phyloP scores from a whole-genome alignment of 768 basidiomycete genomes.

The Mycena vitilis region DNA sequence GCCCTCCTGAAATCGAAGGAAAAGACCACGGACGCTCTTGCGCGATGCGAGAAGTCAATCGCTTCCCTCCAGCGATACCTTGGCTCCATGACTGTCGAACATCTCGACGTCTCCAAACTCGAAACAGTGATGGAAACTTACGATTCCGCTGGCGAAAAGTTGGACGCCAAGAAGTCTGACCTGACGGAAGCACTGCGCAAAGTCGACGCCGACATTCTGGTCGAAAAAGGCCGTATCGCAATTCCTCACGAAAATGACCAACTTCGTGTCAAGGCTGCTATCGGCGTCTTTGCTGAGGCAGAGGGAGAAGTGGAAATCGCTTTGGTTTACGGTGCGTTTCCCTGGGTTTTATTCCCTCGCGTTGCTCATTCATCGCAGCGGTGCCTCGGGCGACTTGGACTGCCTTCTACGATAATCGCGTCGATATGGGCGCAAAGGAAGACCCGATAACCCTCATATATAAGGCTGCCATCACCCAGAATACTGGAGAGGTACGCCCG shows the following conservation, averaged over 20 bases:
- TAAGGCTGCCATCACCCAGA: slow-evolving; percentile 54
- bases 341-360: too few relatives aligned
- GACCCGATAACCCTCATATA: slow-evolving; percentile 53
- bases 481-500: slow-evolving; percentile 53
- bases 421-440: slow-evolving; percentile 40
- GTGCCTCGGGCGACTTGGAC: slow-evolving; percentile 52
- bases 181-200: slow-evolving; percentile 43
- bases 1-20: slow-evolving; percentile 44
- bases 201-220: slow-evolving; percentile 40
- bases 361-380: slow-evolving; percentile 40
- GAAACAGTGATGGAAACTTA: slow-evolving; percentile 47
- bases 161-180: slow-evolving; percentile 48
- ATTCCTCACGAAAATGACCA: slow-evolving; percentile 38
- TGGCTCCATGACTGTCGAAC: slow-evolving; percentile 47
- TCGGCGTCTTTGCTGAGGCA: slow-evolving; percentile 51
- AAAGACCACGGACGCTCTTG: slow-evolving; percentile 39
- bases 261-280: slow-evolving; percentile 44
- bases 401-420: slow-evolving; percentile 39
- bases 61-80: slow-evolving; percentile 50
- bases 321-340: slow-evolving; percentile 52
- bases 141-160: slow-evolving; percentile 45
- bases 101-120: slow-evolving; percentile 45
- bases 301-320: slow-evolving; percentile 53
- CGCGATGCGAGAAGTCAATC: slow-evolving; percentile 44
- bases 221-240: slow-evolving; percentile 38